Evolutionary conservation across 441 rosid species (phyloP).

Genomic region (Cnidoscolus chayamansa): DNA sequence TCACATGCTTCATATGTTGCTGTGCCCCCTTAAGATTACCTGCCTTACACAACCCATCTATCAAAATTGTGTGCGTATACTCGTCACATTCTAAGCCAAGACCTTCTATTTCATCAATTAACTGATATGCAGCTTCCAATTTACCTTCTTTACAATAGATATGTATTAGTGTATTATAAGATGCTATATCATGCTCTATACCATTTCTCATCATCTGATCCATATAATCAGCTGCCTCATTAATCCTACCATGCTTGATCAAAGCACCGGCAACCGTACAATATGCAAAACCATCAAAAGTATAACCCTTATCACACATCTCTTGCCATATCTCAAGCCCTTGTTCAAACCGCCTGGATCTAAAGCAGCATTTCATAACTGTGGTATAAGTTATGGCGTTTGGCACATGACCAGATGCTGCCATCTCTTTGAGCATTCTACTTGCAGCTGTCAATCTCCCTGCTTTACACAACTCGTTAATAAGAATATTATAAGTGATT

Average conservation of each 20-base stretch:
- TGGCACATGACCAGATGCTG: constrained; percentile 46
- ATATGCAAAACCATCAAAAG: constrained; percentile 73
- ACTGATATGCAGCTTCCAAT: constrained; percentile 45
- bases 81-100: constrained; percentile 56
- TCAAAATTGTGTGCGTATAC: constrained; percentile 71
- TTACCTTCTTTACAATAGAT: constrained; percentile 62
- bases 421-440: constrained; percentile 53
- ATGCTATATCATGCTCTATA: constrained; percentile 58
- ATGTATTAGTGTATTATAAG: constrained; percentile 64
- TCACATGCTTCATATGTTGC: constrained; percentile 48
- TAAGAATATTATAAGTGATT: constrained; percentile 65
- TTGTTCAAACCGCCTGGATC: constrained; percentile 45
- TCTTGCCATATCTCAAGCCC: constrained; percentile 52
- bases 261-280: constrained; percentile 58
- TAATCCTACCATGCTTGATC: constrained; percentile 49
- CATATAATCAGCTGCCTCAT: constrained; percentile 48
- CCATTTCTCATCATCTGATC: constrained; percentile 49
- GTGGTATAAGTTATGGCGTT: constrained; percentile 73
- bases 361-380: constrained; percentile 55
- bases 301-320: constrained; percentile 61
- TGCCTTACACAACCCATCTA: constrained; percentile 55
- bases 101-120: constrained; percentile 51
- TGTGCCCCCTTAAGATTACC: constrained; percentile 54
- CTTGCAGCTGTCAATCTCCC: constrained; percentile 47
- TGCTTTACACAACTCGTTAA: constrained; percentile 61